A percentile compares a stretch with the other conserved stretches of the same genome.
Evolutionary conservation across 345 rosid species (phyloP).

Genomic region (Lenwebbia sp.): DNA sequence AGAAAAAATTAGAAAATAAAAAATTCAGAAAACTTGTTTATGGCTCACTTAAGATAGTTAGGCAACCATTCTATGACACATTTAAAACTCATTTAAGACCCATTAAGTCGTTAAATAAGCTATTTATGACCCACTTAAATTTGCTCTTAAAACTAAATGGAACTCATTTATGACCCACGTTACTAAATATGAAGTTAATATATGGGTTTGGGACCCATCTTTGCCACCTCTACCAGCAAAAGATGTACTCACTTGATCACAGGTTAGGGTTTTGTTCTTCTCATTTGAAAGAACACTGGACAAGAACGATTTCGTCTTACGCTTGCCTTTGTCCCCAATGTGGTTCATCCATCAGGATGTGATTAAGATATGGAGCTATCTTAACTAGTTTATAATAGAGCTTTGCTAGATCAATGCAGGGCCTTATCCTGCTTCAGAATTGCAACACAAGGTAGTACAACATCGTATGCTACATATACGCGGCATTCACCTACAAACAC

Average conservation of each 20-base stretch:
- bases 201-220: too few species aligned
- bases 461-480: not conserved
- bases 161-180: too few species aligned
- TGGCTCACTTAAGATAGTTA: too few species aligned
- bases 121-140: too few species aligned
- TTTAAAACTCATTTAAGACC: too few species aligned
- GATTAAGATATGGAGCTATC: not conserved
- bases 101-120: too few species aligned
- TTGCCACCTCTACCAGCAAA: not conserved
- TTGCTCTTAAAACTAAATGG: too few species aligned
- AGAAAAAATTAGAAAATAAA: too few species aligned
- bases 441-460: not conserved
- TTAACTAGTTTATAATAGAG: not conserved
- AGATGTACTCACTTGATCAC: not conserved
- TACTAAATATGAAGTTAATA: too few species aligned
- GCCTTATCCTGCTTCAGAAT: not conserved
- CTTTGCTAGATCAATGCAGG: not conserved
- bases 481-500: not conserved
- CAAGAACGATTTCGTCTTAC: not conserved
- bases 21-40: too few species aligned
- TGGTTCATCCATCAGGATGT: not conserved
- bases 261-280: not conserved
- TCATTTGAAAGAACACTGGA: not conserved
- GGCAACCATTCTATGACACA: too few species aligned
- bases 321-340: not conserved